Percentiles rank a stretch among this genome's conserved stretches.
These are phyloP conservation scores for Dactylonectria macrodidyma DNA, from an alignment of 2,329 filamentous ascomycete species.

Conservation along the genomic window DNA sequence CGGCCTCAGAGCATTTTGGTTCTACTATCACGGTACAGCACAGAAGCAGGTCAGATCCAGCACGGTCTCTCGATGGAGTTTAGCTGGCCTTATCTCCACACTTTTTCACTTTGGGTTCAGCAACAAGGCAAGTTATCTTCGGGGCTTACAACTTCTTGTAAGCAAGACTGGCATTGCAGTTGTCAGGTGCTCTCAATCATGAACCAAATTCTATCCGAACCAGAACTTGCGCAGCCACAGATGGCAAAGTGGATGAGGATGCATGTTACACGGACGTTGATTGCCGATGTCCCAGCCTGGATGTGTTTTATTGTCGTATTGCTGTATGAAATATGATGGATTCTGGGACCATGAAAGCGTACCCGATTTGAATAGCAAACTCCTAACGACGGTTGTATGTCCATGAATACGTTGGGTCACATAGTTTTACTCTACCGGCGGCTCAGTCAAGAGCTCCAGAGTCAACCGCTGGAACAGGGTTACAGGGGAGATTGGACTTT, in stretches of 20 bases:
- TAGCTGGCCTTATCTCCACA: background rate
- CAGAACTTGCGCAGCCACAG: conserved; percentile 9
- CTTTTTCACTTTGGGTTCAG: background rate
- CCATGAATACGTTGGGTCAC: background rate
- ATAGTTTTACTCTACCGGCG: background rate
- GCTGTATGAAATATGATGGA: background rate
- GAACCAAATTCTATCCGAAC: conserved; percentile 13
- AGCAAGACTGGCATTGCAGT: conserved; percentile 1
- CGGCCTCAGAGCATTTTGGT: background rate
- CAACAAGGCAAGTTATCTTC: background rate
- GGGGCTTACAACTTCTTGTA: background rate
- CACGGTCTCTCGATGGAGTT: background rate
- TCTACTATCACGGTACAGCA: background rate
- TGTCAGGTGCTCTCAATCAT: conserved; percentile 8
- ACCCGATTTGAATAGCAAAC: background rate
- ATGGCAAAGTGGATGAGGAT: conserved; percentile 13
- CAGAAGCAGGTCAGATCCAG: background rate
- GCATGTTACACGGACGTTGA: conserved; percentile 9
- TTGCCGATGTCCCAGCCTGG: conserved; percentile 12
- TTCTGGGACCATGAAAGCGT: background rate
- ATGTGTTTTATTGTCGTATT: background rate
- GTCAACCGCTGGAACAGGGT: background rate
- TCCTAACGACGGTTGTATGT: background rate
- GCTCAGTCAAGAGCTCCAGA: background rate
- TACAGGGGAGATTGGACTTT: background rate